phyloP scores from a whole-genome alignment of 345 rosid genomes.

The Clarkia xantiana region DNA sequence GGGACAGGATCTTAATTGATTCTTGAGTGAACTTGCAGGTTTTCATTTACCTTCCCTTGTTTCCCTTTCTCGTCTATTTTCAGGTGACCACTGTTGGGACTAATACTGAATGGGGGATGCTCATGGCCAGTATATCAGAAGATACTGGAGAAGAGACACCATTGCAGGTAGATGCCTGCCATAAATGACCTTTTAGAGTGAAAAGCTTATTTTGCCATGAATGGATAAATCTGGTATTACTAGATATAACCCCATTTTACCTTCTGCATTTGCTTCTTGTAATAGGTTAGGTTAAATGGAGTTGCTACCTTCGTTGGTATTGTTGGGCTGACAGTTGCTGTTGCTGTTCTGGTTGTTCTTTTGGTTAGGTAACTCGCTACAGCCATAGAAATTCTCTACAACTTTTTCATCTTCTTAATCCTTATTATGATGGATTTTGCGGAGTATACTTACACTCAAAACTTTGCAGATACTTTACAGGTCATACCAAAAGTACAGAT shows the following conservation, averaged over 20 bases:
- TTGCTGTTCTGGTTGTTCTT: constrained; percentile 66
- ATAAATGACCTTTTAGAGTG: neutral
- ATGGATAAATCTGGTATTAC: too few species aligned
- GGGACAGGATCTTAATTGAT: too few species aligned
- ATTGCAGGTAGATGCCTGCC: constrained; percentile 46
- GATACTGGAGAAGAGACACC: constrained; percentile 99
- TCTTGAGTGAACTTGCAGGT: neutral
- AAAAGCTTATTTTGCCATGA: neutral
- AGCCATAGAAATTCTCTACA: neutral
- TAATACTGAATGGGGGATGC: constrained; percentile 96
- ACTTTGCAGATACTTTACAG: constrained; percentile 57
- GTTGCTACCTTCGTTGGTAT: constrained; percentile 92
- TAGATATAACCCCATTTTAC: neutral
- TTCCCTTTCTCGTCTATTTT: constrained; percentile 2
- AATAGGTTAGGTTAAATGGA: constrained; percentile 92
- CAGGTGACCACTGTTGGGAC: constrained; percentile 91
- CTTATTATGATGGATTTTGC: constrained; percentile 3
- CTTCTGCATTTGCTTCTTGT: neutral
- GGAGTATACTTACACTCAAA: neutral
- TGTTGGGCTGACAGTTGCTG: constrained; percentile 81
- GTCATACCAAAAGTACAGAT: constrained; percentile 34
- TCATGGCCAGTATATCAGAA: constrained; percentile 95
- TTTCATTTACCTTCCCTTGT: neutral
- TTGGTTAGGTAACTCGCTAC: constrained; percentile 41
- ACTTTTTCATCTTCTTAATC: constrained; percentile 4